phyloP scores from a whole-genome alignment of 768 basidiomycete species.

The Mycena belliarum region DNA sequence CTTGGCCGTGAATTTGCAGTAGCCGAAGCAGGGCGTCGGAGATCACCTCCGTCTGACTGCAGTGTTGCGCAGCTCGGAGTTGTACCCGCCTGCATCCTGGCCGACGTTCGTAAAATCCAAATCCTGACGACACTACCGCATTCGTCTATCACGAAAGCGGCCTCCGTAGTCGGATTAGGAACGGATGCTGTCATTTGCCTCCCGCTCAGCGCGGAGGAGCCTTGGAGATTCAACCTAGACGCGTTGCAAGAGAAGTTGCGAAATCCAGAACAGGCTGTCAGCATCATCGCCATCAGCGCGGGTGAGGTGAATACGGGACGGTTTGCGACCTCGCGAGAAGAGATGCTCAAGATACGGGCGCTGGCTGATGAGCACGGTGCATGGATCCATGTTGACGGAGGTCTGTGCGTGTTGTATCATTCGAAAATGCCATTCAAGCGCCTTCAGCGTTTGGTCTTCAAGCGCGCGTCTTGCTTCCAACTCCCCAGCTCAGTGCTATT shows the following conservation, averaged over 20 bases:
- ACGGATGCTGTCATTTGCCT: neutral
- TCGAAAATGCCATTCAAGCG: neutral
- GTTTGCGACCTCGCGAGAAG: slow-evolving; percentile 11
- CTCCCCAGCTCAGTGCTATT: neutral
- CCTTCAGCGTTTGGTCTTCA: slow-evolving; percentile 17
- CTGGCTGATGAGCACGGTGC: slow-evolving; percentile 15
- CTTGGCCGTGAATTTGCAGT: slow-evolving; percentile 17
- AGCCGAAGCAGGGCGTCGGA: slow-evolving; percentile 14
- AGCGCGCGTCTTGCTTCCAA: slow-evolving; percentile 3
- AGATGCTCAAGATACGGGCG: slow-evolving; percentile 12
- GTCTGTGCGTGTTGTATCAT: neutral
- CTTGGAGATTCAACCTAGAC: slow-evolving; percentile 13
- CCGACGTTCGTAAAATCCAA: slow-evolving; percentile 15
- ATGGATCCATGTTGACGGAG: slow-evolving; percentile 20
- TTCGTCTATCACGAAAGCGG: slow-evolving; percentile 18
- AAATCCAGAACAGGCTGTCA: neutral
- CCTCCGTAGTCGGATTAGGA: slow-evolving; percentile 7
- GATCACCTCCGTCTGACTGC: neutral
- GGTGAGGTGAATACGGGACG: slow-evolving; percentile 19
- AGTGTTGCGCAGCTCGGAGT: slow-evolving; percentile 17
- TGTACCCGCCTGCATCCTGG: slow-evolving; percentile 3
- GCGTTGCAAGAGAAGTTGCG: slow-evolving; percentile 2
- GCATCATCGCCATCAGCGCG: slow-evolving; percentile 14
- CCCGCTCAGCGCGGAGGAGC: slow-evolving; percentile 14
- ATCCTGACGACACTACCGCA: slow-evolving; percentile 13